Percentiles rank a stretch among this genome's conserved stretches.
These are phyloP conservation scores for Cercospora brassicicola DNA, from an alignment of 2,329 filamentous ascomycete species.

Conservation along the genomic window DNA sequence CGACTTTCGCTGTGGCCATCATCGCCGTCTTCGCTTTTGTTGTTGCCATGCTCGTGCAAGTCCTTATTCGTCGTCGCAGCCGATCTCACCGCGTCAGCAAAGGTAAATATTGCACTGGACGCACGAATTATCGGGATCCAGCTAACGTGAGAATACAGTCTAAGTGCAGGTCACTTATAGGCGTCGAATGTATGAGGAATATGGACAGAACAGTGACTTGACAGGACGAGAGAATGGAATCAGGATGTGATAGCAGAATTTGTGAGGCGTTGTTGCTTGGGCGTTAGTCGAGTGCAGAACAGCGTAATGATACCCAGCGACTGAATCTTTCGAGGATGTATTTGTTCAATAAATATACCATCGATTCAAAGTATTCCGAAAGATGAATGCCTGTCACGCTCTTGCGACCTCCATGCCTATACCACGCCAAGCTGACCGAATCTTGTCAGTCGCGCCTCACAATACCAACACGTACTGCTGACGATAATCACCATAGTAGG, in stretches of 20 bases:
- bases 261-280: not conserved
- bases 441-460: too few species aligned
- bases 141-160: not conserved
- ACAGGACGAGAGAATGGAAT: not conserved
- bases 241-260: too few species aligned
- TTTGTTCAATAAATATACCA: not conserved
- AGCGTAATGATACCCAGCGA: not conserved
- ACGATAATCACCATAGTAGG: too few species aligned
- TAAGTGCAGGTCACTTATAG: not conserved
- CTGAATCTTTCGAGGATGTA: not conserved
- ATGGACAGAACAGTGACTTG: not conserved
- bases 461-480: too few species aligned
- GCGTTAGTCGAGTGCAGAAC: not conserved
- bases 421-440: too few species aligned
- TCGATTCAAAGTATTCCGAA: not conserved
- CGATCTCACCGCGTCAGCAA: not conserved
- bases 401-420: not conserved
- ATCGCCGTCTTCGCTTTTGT: slow-evolving; percentile 10
- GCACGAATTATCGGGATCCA: not conserved
- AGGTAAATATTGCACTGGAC: not conserved
- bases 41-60: not conserved
- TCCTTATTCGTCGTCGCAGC: not conserved
- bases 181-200: not conserved
- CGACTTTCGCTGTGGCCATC: slow-evolving; percentile 17
- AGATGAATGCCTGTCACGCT: not conserved